These are phyloP conservation scores for Aspergillus clavatus DNA, from an alignment of 2,329 filamentous ascomycete species.

Conservation along the genomic window DNA sequence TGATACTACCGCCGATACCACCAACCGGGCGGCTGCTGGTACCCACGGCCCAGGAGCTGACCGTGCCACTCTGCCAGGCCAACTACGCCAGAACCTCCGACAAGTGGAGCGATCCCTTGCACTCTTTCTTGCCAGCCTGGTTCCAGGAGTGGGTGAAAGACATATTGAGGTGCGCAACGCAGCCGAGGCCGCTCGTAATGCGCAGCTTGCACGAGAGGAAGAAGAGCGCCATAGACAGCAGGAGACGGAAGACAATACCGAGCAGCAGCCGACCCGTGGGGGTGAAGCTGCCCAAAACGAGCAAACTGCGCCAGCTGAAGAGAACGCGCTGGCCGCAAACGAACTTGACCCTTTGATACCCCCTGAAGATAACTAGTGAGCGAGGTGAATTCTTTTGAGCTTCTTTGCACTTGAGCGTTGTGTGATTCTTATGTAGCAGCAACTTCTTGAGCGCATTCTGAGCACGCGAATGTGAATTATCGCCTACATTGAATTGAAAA, in stretches of 20 bases:
- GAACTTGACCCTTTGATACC: constrained; percentile 11
- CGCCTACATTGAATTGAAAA: not conserved
- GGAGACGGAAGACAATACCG: constrained; percentile 13
- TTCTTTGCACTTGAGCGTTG: not conserved
- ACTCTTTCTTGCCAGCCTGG: constrained; percentile 59
- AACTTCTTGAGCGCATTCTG: not conserved
- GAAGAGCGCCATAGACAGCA: constrained; percentile 20
- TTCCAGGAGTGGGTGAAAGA: constrained; percentile 58
- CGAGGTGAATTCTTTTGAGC: not conserved
- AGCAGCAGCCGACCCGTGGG: constrained; percentile 10
- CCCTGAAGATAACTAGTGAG: not conserved
- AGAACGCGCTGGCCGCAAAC: not conserved
- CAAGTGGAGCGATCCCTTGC: constrained; percentile 52
- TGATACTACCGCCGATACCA: constrained; percentile 11
- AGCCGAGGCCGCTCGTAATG: constrained; percentile 38
- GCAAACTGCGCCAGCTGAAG: constrained; percentile 1
- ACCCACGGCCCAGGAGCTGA: constrained; percentile 2
- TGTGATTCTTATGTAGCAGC: not conserved
- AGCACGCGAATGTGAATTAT: not conserved
- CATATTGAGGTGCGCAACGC: constrained; percentile 55
- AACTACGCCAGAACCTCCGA: constrained; percentile 34
- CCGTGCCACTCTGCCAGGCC: constrained; percentile 5
- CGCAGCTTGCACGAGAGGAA: constrained; percentile 24
- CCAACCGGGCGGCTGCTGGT: constrained; percentile 3
- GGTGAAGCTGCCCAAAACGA: constrained; percentile 1